Conservation (phyloP, 306 rosid species). For the Casuarina equisetifolia region DNA sequence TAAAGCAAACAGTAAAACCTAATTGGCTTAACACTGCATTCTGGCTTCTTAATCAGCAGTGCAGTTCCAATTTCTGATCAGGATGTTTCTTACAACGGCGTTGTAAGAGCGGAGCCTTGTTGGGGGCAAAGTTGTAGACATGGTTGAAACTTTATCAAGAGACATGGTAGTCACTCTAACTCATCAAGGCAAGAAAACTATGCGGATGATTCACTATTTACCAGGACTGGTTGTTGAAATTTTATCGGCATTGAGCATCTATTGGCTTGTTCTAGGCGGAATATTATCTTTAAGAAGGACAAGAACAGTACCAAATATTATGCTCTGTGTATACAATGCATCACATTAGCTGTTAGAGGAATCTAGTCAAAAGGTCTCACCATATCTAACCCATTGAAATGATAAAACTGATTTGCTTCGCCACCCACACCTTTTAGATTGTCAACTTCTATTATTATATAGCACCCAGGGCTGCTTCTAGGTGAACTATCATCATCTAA, state of each 20-base stretch:
- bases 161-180: neutral
- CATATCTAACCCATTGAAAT: neutral
- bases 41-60: neutral
- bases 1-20: neutral
- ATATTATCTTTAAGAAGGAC: neutral
- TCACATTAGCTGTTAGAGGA: constrained; percentile 8
- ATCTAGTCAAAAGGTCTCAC: neutral
- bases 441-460: no score
- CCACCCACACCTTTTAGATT: neutral
- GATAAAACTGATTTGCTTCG: neutral
- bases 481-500: no score
- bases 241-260: neutral
- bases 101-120: neutral
- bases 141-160: neutral
- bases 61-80: neutral
- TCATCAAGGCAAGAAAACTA: neutral
- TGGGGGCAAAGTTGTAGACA: neutral
- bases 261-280: neutral
- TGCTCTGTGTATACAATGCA: neutral
- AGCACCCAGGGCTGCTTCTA: no score
- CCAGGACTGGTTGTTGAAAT: neutral
- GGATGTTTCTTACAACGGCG: neutral
- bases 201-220: neutral
- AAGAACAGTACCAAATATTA: neutral
- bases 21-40: neutral